Percentiles rank a stretch among this genome's conserved stretches.
These are phyloP conservation scores for Daedaleopsis nitida DNA, from an alignment of 768 basidiomycete genomes.

Conservation along the genomic window DNA sequence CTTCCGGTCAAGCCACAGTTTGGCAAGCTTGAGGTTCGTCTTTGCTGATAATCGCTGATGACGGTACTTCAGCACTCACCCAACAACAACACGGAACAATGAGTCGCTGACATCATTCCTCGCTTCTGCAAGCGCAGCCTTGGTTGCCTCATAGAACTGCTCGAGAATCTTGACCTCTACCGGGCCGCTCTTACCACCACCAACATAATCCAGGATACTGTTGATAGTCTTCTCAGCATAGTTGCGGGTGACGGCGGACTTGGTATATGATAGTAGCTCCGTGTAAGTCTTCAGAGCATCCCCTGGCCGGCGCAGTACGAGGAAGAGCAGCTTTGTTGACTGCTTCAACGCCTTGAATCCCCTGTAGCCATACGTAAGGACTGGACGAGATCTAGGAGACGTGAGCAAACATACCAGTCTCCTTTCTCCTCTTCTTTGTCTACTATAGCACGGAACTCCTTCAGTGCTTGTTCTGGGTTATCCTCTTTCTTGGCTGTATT, in stretches of 20 bases:
- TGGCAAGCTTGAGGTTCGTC: constrained; percentile 95
- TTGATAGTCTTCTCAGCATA: constrained; percentile 99
- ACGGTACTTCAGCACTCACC: not conserved
- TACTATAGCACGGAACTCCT: constrained; percentile 87
- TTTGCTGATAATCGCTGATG: constrained; percentile 86
- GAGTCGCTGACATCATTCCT: constrained; percentile 81
- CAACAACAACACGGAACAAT: not conserved
- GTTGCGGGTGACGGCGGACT: constrained; percentile 92
- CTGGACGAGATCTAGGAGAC: not conserved
- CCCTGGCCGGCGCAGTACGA: constrained; percentile 72
- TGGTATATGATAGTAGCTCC: constrained; percentile 89
- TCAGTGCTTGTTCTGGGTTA: constrained; percentile 86
- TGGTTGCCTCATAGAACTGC: constrained; percentile 93
- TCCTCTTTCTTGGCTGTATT: constrained; percentile 90
- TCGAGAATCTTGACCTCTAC: constrained; percentile 88
- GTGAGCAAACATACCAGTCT: constrained; percentile 69
- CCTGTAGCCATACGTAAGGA: constrained; percentile 48
- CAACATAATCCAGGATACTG: constrained; percentile 96
- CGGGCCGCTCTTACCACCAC: constrained; percentile 78
- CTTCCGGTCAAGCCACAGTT: constrained; percentile 94
- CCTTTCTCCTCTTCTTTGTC: constrained; percentile 91
- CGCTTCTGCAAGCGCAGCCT: constrained; percentile 85
- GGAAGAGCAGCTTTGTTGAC: constrained; percentile 90
- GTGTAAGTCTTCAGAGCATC: constrained; percentile 88
- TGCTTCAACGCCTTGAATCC: constrained; percentile 99